Evolutionary conservation across 192 early-diverging fungal genomes (phyloP).

Genomic region (Diversispora eburnea): DNA sequence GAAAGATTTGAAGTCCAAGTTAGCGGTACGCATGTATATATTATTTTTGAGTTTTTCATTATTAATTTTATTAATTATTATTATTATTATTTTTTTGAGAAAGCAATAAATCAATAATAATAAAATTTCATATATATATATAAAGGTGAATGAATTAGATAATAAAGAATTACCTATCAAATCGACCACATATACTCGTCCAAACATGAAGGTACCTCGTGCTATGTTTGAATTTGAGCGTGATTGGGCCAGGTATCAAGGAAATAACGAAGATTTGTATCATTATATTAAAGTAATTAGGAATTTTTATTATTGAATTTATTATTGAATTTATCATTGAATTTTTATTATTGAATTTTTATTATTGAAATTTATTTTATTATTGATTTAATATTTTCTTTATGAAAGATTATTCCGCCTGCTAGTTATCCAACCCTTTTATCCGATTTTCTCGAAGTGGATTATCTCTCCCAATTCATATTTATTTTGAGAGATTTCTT

Average conservation of each 20-base stretch:
- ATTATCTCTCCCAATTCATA: constrained; percentile 49
- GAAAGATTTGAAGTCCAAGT: not conserved
- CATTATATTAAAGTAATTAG: constrained; percentile 57
- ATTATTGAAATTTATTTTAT: not conserved
- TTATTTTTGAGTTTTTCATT: no score
- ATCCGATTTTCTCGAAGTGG: constrained; percentile 47
- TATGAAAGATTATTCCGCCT: constrained; percentile 40
- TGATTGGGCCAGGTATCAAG: constrained; percentile 63
- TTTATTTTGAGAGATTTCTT: constrained; percentile 37
- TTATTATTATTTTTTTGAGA: no score
- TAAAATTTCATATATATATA: not conserved
- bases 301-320: not conserved
- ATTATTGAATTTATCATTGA: not conserved
- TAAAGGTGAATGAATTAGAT: not conserved
- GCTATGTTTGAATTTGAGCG: constrained; percentile 69
- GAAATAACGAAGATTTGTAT: constrained; percentile 47
- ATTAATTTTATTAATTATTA: no score
- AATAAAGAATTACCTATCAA: not conserved
- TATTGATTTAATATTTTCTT: not conserved
- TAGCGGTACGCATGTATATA: no score
- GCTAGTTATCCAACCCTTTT: constrained; percentile 39
- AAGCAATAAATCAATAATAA: no score
- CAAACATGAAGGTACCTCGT: constrained; percentile 38
- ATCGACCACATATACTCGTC: not conserved
- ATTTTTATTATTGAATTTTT: no score